These are phyloP conservation scores for Aspergillus bertholletiae DNA, from an alignment of 495 filamentous ascomycete genomes.

Conservation along the genomic window DNA sequence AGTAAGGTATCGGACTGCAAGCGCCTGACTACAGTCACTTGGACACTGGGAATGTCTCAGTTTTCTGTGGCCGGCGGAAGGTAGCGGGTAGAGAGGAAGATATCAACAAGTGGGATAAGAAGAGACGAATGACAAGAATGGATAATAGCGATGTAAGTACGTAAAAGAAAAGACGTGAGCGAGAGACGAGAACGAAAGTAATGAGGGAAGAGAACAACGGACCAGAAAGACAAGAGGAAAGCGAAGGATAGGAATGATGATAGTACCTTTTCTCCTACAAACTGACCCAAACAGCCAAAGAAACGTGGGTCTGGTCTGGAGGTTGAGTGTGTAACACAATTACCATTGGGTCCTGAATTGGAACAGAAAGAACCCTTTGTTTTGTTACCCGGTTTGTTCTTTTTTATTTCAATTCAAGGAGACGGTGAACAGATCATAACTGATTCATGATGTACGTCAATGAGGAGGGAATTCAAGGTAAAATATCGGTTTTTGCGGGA, in stretches of 20 bases:
- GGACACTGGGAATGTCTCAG: constrained; percentile 16
- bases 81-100: constrained; percentile 5
- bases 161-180: constrained; percentile 4
- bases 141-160: constrained; percentile 1
- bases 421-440: background rate
- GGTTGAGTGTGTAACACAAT: constrained; percentile 2
- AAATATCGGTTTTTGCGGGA: background rate
- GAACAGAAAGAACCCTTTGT: background rate
- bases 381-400: background rate
- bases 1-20: constrained; percentile 14
- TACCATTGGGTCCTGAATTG: background rate
- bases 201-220: constrained; percentile 1
- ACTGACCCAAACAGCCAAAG: background rate
- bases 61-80: background rate
- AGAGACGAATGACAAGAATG: constrained; percentile 3
- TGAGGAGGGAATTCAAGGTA: background rate
- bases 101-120: constrained; percentile 8
- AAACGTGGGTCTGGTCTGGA: constrained; percentile 1
- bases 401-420: background rate
- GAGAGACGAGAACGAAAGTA: constrained; percentile 3
- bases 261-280: background rate
- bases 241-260: background rate
- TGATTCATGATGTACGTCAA: background rate
- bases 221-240: background rate
- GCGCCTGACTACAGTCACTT: constrained; percentile 21